Conservation (phyloP, 108 stramenopile genomes). For the Discostella stelligeroides region DNA sequence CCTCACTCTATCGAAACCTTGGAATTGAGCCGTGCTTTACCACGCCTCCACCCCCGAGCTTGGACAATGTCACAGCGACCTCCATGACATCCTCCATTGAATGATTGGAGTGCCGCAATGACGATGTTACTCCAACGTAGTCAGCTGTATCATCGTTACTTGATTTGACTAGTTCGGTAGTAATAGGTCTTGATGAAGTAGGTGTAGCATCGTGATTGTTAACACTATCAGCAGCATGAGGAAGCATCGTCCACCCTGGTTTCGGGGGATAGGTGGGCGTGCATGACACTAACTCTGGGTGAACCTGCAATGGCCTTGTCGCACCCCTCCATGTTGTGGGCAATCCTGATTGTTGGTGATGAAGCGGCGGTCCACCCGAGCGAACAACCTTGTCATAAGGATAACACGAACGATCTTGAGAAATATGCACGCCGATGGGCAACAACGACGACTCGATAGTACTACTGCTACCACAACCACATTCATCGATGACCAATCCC, state of each 20-base stretch:
- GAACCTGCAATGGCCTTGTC: constrained; percentile 22
- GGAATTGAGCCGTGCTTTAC: not conserved
- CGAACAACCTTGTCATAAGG: no score
- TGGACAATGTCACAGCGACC: constrained; percentile 43
- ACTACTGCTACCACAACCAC: not conserved
- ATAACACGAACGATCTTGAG: not conserved
- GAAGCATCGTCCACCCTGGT: not conserved
- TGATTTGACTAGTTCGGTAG: not conserved
- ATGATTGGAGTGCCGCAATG: constrained; percentile 16
- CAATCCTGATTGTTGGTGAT: not conserved
- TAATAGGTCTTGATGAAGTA: not conserved
- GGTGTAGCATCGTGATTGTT: not conserved
- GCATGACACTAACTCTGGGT: constrained; percentile 30
- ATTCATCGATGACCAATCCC: not conserved
- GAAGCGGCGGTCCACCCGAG: no score
- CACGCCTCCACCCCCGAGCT: constrained; percentile 18
- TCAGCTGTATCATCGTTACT: no score
- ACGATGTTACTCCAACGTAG: constrained; percentile 8
- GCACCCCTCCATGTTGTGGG: not conserved
- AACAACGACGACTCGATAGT: not conserved
- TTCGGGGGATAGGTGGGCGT: constrained; percentile 22
- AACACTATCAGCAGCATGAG: not conserved
- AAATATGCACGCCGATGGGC: constrained; percentile 25
- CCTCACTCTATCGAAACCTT: not conserved
- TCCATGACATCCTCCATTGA: constrained; percentile 42